Evolutionary conservation across 2,329 filamentous ascomycete genomes (phyloP).

Genomic region (Epichloe coenophiala): DNA sequence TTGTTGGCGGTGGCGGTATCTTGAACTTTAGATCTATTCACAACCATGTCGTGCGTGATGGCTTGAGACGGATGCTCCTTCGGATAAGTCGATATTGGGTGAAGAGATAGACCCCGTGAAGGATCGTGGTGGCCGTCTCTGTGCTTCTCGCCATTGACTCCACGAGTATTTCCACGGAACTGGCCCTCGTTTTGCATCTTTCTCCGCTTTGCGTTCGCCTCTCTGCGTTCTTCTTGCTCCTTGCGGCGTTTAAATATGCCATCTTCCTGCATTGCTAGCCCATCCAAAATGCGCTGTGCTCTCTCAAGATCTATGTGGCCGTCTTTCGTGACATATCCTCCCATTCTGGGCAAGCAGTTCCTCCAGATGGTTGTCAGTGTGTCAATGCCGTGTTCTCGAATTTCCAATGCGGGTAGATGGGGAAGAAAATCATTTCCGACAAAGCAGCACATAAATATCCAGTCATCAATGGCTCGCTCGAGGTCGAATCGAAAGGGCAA

Average conservation of each 20-base stretch:
- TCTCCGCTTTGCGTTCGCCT: slow-evolving; percentile 65
- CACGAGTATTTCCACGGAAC: slow-evolving; percentile 5
- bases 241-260: slow-evolving; percentile 82
- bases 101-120: slow-evolving; percentile 18
- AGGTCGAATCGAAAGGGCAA: slow-evolving; percentile 84
- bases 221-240: slow-evolving; percentile 71
- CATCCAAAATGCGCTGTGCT: slow-evolving; percentile 77
- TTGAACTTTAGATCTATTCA: slow-evolving; percentile 54
- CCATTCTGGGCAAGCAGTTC: slow-evolving; percentile 81
- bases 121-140: slow-evolving; percentile 22
- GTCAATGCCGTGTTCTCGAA: slow-evolving; percentile 93
- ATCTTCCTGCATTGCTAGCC: slow-evolving; percentile 84
- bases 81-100: slow-evolving; percentile 35
- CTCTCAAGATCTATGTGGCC: slow-evolving; percentile 77
- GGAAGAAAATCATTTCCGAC: slow-evolving; percentile 97
- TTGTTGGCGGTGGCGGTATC: slow-evolving; percentile 78
- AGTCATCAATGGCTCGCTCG: slow-evolving; percentile 89
- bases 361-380: slow-evolving; percentile 95
- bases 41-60: slow-evolving; percentile 78
- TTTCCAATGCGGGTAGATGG: slow-evolving; percentile 92
- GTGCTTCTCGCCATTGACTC: slow-evolving; percentile 6
- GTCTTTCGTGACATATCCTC: slow-evolving; percentile 91
- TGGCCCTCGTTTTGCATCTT: slow-evolving; percentile 52
- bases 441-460: slow-evolving; percentile 99
- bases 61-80: slow-evolving; percentile 35